A percentile compares a stretch with the other conserved stretches of the same genome.
Evolutionary conservation across 495 filamentous ascomycete species (phyloP).

Genomic region (Xylaria flabelliformis): DNA sequence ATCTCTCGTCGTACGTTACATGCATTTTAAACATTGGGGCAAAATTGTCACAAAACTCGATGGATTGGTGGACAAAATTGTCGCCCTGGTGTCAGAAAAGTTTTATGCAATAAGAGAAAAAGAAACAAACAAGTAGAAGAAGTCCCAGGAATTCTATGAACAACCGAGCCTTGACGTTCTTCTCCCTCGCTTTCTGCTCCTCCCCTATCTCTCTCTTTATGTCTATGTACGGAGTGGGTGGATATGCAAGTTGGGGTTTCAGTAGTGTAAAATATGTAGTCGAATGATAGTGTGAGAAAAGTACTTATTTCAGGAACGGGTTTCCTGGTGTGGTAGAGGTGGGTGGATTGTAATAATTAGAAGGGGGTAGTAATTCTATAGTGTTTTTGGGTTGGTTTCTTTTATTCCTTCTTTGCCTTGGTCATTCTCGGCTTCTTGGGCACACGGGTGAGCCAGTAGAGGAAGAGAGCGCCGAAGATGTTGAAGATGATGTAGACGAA

Average conservation of each 20-base stretch:
- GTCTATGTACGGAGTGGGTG: constrained; percentile 1
- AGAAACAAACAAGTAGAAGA: neutral
- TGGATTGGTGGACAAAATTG: neutral
- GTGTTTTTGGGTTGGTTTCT: neutral
- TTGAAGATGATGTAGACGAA: constrained; percentile 83
- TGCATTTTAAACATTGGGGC: neutral
- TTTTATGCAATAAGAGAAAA: neutral
- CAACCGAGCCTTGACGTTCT: neutral
- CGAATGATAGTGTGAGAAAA: neutral
- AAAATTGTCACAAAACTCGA: neutral
- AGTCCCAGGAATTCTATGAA: neutral
- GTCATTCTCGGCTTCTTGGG: constrained; percentile 67
- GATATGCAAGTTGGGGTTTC: constrained; percentile 8
- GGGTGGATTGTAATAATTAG: neutral
- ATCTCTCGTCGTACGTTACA: constrained; percentile 1
- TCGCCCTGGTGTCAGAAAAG: neutral
- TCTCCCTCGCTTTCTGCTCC: neutral
- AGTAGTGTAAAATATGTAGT: neutral
- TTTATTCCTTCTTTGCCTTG: constrained; percentile 42
- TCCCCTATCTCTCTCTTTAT: neutral
- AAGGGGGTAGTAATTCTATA: neutral
- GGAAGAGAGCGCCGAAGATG: constrained; percentile 66
- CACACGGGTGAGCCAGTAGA: constrained; percentile 84
- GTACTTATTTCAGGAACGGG: neutral
- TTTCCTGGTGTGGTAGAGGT: neutral